phyloP scores from a whole-genome alignment of 345 rosid species.

The Capsella bursapastoris region DNA sequence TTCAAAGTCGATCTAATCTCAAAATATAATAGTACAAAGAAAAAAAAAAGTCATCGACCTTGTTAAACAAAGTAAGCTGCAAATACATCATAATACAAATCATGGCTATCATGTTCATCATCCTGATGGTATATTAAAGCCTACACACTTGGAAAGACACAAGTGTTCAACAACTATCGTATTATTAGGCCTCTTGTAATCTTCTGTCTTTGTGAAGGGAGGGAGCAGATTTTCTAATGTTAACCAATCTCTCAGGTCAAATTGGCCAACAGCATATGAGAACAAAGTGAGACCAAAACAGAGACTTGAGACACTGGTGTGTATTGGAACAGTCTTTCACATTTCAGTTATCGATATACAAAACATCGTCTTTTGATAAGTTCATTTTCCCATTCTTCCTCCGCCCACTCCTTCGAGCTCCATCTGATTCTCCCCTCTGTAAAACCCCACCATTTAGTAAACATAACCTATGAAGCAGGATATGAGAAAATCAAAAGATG shows the following conservation, averaged over 20 bases:
- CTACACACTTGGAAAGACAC: constrained; percentile 23
- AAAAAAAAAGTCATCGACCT: constrained; percentile 7
- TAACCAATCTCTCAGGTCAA: constrained; percentile 29
- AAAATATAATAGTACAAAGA: neutral
- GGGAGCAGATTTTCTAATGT: constrained; percentile 6
- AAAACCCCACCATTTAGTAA: neutral
- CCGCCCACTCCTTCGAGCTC: constrained; percentile 50
- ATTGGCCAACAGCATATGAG: constrained; percentile 13
- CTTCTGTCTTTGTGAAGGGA: constrained; percentile 17
- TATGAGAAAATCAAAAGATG: neutral
- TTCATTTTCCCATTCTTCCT: constrained; percentile 84
- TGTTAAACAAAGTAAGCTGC: constrained; percentile 9
- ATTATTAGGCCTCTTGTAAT: constrained; percentile 18
- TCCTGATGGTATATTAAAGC: too few relatives aligned
- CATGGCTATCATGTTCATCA: constrained; percentile 7
- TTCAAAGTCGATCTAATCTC: neutral
- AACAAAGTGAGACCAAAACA: constrained; percentile 29
- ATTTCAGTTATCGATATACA: constrained; percentile 39
- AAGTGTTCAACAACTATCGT: constrained; percentile 25
- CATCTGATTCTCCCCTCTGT: constrained; percentile 82
- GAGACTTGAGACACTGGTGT: constrained; percentile 21
- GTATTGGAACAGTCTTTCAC: constrained; percentile 23
- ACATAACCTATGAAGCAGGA: neutral
- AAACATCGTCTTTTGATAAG: constrained; percentile 71
- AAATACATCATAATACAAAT: constrained; percentile 9